A percentile compares a stretch with the other conserved stretches of the same genome.
Evolutionary conservation across 1,284 basidiomycete species (phyloP).

Genomic region (Stygiomarasmius scandens): DNA sequence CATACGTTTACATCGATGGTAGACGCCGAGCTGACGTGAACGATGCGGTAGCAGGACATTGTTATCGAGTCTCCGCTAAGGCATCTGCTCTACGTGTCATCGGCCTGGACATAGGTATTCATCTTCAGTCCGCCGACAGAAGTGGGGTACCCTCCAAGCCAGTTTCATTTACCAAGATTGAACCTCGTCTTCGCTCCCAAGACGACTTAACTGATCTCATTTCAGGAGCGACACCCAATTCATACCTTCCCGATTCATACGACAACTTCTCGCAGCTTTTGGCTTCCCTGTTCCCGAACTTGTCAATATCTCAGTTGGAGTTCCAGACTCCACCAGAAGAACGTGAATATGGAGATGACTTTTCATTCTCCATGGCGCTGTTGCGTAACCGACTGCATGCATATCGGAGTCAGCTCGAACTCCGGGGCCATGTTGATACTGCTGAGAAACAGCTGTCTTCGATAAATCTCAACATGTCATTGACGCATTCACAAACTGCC

Average conservation of each 20-base stretch:
- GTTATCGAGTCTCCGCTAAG: slow-evolving; percentile 76
- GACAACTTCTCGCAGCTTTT: slow-evolving; percentile 54
- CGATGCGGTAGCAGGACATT: slow-evolving; percentile 60
- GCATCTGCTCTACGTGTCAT: slow-evolving; percentile 75
- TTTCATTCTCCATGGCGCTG: slow-evolving; percentile 65
- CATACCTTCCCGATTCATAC: slow-evolving; percentile 73
- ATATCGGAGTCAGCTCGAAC: slow-evolving; percentile 43
- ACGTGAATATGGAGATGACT: slow-evolving; percentile 81
- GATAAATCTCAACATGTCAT: slow-evolving; percentile 84
- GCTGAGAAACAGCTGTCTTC: slow-evolving; percentile 58
- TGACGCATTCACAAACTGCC: slow-evolving; percentile 77
- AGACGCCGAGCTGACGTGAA: slow-evolving; percentile 61
- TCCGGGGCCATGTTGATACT: slow-evolving; percentile 44
- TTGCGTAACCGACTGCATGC: slow-evolving; percentile 57
- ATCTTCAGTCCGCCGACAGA: slow-evolving; percentile 41
- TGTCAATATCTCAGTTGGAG: slow-evolving; percentile 67
- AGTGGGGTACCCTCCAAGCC: slow-evolving; percentile 47
- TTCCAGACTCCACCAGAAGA: slow-evolving; percentile 65
- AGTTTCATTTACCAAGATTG: slow-evolving; percentile 60
- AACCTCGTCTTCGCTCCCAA: slow-evolving; percentile 55
- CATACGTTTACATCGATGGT: slow-evolving; percentile 50
- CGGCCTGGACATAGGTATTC: slow-evolving; percentile 66
- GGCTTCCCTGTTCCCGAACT: slow-evolving; percentile 49
- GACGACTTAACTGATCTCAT: slow-evolving; percentile 66
- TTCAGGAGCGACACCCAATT: slow-evolving; percentile 66